Evolutionary conservation across 2,329 filamentous ascomycete genomes (phyloP), one percentile per base, ranked within the genome.

Genomic region (Botrytis galanthina): DNA sequence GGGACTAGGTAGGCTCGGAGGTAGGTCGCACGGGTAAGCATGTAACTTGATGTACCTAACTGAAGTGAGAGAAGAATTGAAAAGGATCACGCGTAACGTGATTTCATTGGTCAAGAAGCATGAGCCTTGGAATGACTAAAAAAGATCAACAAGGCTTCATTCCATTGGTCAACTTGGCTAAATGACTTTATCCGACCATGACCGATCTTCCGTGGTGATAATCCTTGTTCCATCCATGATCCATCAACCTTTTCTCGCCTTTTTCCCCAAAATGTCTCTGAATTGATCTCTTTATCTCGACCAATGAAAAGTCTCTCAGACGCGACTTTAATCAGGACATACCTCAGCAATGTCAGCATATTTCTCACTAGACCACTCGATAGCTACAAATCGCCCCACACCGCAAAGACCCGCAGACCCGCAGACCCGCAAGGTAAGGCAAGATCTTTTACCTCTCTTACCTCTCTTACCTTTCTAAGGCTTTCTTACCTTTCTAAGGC

Each of bases 181-280:
- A 54, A 54, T 54, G 22, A 18, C 35, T 54, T 29, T 54, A 54
- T 54, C 46, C 46, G 59, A 8, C 4, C 16, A 54, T 39, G 32
- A 46, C 68, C 54, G 39, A n/a, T 20, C 42, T 61, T 71, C 57
- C 59, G 57, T 71, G 44, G 32, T 54, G 22, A 18, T 22, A 4
- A 44, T 54, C 29, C 59, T 46, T n/a, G 32, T 22, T 59, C 35
- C 20, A 44, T 54, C 29, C 59, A 37, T n/a, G 32, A 14, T 59
- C 35, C 20, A 54, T 26, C 46, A 39, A 39, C 64, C 48, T 54
- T 68, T 48, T 60, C 51, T 48, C 62, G 62, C 62, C 71, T 54
- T 48, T 46, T 57, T 60, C 62, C 71, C 63, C 71, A 61, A 69
- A 57, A 48, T 68, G 63, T 69, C 63, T 73, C 26, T 59, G 51